phyloP scores from a whole-genome alignment of 805 yeast species.

The Millerozyma acaciae region DNA sequence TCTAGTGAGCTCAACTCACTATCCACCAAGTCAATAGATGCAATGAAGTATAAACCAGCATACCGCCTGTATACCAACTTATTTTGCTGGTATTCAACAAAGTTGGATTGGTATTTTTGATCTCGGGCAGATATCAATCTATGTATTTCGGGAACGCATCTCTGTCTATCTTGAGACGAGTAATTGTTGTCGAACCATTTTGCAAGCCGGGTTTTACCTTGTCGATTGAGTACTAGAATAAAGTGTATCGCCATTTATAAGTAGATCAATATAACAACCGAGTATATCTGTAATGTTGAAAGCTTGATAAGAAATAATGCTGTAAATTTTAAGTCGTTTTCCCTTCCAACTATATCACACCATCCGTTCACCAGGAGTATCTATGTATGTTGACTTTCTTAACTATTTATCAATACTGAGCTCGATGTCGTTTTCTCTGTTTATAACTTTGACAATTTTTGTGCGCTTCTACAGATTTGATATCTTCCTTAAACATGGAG shows the following conservation, averaged over 20 bases:
- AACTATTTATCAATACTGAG: too few species aligned
- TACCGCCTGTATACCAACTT: slow-evolving; percentile 83
- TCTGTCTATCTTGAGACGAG: slow-evolving; percentile 26
- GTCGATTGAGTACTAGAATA: slow-evolving; percentile 80
- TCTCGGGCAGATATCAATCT: slow-evolving; percentile 78
- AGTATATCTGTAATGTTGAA: too few species aligned
- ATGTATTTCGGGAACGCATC: slow-evolving; percentile 62
- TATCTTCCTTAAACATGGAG: too few species aligned
- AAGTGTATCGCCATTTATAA: slow-evolving; percentile 87
- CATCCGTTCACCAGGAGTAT: too few species aligned
- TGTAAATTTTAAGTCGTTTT: too few species aligned
- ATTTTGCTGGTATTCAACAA: slow-evolving; percentile 56
- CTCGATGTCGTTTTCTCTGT: too few species aligned
- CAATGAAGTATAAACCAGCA: slow-evolving; percentile 88
- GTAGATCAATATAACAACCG: too few species aligned
- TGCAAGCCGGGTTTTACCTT: slow-evolving; percentile 85
- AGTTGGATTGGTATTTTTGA: slow-evolving; percentile 76
- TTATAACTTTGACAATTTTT: too few species aligned
- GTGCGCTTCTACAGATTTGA: too few species aligned
- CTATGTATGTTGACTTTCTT: too few species aligned
- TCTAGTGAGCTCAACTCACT: slow-evolving; percentile 82
- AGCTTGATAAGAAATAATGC: too few species aligned
- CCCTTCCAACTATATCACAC: too few species aligned
- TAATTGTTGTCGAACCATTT: slow-evolving; percentile 59
- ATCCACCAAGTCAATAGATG: slow-evolving; percentile 74